Percentiles rank a stretch among this genome's conserved stretches.
These are phyloP conservation scores for Arachis stenosperma DNA, from an alignment of 306 rosid genomes.

Conservation along the genomic window DNA sequence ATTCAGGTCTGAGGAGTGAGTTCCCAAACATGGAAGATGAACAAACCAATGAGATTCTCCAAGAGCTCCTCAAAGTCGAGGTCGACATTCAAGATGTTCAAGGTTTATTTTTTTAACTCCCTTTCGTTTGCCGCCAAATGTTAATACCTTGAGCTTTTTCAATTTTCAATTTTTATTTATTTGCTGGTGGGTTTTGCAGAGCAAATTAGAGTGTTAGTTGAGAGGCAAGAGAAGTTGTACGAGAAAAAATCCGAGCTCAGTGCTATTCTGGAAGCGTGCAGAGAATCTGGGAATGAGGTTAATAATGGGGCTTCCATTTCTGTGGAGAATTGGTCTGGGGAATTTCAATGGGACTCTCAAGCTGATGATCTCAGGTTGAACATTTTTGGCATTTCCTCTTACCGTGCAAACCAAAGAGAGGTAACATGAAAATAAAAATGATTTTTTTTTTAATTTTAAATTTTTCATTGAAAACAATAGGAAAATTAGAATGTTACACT, in stretches of 20 bases:
- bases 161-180: not conserved
- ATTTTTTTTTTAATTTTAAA: not conserved
- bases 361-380: slow-evolving; percentile 80
- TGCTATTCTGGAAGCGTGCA: slow-evolving; percentile 66
- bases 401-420: slow-evolving; percentile 93
- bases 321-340: slow-evolving; percentile 76
- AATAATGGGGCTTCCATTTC: slow-evolving; percentile 44
- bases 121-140: not conserved
- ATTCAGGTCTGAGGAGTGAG: not conserved
- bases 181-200: slow-evolving; percentile 47
- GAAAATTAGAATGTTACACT: not conserved
- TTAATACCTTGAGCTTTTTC: not conserved
- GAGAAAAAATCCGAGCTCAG: slow-evolving; percentile 78
- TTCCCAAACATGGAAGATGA: slow-evolving; percentile 48
- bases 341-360: slow-evolving; percentile 84
- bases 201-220: slow-evolving; percentile 64
- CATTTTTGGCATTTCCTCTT: slow-evolving; percentile 81
- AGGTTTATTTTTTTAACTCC: slow-evolving; percentile 46
- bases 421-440: slow-evolving; percentile 32
- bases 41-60: slow-evolving; percentile 51
- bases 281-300: slow-evolving; percentile 50
- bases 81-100: slow-evolving; percentile 75
- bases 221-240: slow-evolving; percentile 73
- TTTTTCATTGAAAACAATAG: not conserved
- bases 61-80: slow-evolving; percentile 73